A percentile compares a stretch with the other conserved stretches of the same genome.
Evolutionary conservation across 345 rosid species (phyloP).

Genomic region (Melaleuca quinquenervia): DNA sequence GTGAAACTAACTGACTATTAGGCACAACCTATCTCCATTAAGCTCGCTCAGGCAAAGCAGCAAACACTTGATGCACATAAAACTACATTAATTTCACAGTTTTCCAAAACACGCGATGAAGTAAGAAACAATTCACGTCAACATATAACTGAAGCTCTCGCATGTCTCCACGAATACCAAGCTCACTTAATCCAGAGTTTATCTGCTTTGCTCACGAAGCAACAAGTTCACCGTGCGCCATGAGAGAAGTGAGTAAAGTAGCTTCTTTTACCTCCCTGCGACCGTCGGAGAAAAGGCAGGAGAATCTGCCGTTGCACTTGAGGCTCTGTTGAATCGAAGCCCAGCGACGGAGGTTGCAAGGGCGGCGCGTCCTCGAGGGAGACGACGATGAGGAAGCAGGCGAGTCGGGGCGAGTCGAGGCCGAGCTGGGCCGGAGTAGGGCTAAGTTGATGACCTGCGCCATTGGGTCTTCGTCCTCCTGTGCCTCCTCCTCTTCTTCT

Average conservation of each 20-base stretch:
- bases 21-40: background rate
- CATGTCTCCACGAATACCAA: background rate
- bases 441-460: background rate
- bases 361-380: background rate
- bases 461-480: background rate
- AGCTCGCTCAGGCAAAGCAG: background rate
- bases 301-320: constrained; percentile 43
- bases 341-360: constrained; percentile 10
- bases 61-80: background rate
- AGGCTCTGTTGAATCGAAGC: constrained; percentile 22
- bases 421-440: background rate
- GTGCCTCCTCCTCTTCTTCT: background rate
- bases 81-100: background rate
- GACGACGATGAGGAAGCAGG: background rate
- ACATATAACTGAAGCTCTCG: background rate
- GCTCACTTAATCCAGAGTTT: background rate
- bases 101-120: background rate
- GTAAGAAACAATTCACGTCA: background rate
- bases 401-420: background rate
- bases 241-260: background rate
- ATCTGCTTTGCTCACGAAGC: background rate
- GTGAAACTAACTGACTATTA: background rate
- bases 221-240: background rate
- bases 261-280: constrained; percentile 37
- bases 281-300: constrained; percentile 67